Evolutionary conservation across 1,284 basidiomycete genomes (phyloP), one percentile per base, ranked within the genome.

Genomic region (Sanghuangporus sanghuang): DNA sequence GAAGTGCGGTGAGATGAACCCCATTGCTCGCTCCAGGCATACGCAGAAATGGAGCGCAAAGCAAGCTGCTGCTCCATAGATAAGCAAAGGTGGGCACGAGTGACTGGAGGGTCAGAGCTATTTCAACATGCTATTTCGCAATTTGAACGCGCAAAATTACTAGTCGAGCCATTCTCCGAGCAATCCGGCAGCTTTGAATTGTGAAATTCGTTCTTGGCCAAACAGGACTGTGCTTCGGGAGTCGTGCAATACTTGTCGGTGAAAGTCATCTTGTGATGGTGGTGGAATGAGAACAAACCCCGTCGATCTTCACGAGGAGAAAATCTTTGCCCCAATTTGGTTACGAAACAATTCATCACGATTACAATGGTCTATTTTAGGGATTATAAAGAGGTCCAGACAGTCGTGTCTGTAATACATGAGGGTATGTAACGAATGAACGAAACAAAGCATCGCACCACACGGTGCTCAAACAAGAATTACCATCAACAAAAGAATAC

Each of bases 401-500:
- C 8, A 23, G n/a, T 27, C n/a, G 21, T 52, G 21, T 52, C 23
- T 23, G 27, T 52, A 52, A 23, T 49, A 49, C 18, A 18, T 18
- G 14, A 8, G 49, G 5, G 21, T 27, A 27, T 52, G 27, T n/a
- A 52, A 52, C 27, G 27, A 52, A 27, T 35, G 9, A 7, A 27
- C 12, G 27, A 23, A 52, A 23, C 7, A 11, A 57, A 42, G 38
- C 36, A 1, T 42, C 6, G 1, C 16, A 27, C n/a, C 27, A 8
- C 27, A 23, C 21, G 6, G 16, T 8, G 3, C 54, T 76, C 68
- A 85, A 39, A 82, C 71, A 23, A 85, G 70, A 40, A 85, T 77
- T 18, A 84, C 82, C 1, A 78, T 72, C n/a, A 84, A 62, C 6
- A 85, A 75, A 9, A 85, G 74, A 21, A 80, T 70, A 64, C 78